Percentiles rank a stretch among this genome's conserved stretches.
phyloP scores from a whole-genome alignment of 2,329 filamentous ascomycete species.

The Helotiales sp. region DNA sequence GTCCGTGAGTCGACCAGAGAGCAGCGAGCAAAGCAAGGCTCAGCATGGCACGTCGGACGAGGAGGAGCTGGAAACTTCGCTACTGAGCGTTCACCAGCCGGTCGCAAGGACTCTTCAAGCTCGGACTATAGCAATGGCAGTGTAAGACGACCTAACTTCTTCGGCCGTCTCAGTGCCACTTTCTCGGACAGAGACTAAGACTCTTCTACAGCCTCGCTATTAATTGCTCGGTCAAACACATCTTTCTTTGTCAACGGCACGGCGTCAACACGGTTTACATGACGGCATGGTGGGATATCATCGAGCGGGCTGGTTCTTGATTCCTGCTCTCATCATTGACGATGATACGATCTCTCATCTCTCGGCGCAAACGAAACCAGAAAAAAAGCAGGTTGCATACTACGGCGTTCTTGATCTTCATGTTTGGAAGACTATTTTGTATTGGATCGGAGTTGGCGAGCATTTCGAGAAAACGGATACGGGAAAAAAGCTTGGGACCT shows the following conservation, averaged over 20 bases:
- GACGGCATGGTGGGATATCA: background rate
- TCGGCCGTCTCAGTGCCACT: conserved; percentile 26
- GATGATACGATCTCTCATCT: background rate
- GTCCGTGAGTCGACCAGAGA: conserved; percentile 31
- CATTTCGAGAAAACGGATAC: conserved; percentile 3
- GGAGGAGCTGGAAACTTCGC: conserved; percentile 34
- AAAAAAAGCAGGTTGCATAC: conserved; percentile 14
- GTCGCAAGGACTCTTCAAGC: conserved; percentile 28
- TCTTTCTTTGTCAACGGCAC: conserved; percentile 9
- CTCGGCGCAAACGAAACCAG: background rate
- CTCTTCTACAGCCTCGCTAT: background rate
- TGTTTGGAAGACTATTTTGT: background rate
- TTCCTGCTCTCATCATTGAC: conserved; percentile 5
- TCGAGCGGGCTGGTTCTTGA: conserved; percentile 1
- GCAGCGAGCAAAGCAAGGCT: conserved; percentile 26
- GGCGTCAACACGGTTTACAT: conserved; percentile 10
- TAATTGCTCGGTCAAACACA: background rate
- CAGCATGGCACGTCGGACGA: conserved; percentile 31
- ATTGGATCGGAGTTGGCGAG: background rate
- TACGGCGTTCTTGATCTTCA: background rate
- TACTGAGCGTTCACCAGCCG: conserved; percentile 7
- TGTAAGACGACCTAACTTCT: conserved; percentile 23
- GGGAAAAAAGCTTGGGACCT: conserved; percentile 30
- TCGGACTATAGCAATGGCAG: conserved; percentile 20
- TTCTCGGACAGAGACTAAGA: conserved; percentile 19